phyloP scores from a whole-genome alignment of 371 early-diverging fungal genomes.

The Dinochytrium kinnereticum region DNA sequence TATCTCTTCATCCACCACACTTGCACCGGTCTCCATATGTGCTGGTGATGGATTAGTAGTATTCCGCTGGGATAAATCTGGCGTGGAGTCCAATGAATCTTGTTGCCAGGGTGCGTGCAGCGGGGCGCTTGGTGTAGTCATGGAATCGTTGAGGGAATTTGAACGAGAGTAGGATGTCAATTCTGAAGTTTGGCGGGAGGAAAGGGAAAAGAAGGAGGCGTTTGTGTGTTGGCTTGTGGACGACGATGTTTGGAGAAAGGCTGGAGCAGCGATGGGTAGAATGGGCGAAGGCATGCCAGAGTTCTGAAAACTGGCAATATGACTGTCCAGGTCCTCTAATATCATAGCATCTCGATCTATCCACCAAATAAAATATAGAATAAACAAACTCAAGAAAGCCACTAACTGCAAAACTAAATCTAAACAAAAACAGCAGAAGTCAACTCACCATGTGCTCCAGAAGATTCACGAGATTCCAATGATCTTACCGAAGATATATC shows the following conservation, averaged over 20 bases:
- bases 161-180: not conserved
- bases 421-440: not conserved
- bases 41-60: too few species aligned
- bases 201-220: not conserved
- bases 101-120: not conserved
- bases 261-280: not conserved
- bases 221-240: not conserved
- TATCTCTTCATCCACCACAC: too few species aligned
- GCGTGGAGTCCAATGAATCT: not conserved
- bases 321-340: too few species aligned
- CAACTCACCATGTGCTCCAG: not conserved
- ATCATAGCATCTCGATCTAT: too few species aligned
- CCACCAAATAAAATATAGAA: not conserved
- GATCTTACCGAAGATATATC: not conserved
- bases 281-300: not conserved
- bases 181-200: not conserved
- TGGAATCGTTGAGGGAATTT: not conserved
- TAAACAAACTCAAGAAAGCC: not conserved
- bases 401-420: too few species aligned
- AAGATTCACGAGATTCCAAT: not conserved
- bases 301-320: not conserved
- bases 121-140: not conserved
- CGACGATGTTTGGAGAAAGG: not conserved
- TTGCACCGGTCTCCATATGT: too few species aligned
- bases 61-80: too few species aligned